Evolutionary conservation across 2,329 filamentous ascomycete genomes (phyloP).

Genomic region (Mollisiaceae sp.): DNA sequence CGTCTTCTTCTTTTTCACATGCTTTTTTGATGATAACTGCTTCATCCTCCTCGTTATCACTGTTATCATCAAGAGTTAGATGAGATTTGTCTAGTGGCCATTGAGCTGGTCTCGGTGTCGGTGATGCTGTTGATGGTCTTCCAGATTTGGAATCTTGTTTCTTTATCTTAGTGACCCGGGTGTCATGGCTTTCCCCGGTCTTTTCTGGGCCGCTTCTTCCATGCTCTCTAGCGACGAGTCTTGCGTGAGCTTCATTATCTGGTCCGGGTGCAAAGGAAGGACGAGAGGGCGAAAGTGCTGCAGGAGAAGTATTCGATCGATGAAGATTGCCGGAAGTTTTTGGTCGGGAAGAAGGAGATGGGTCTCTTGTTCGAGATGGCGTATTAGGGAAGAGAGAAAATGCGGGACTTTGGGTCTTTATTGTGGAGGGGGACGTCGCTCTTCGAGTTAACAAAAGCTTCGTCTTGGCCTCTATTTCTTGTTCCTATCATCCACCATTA

Average conservation of each 20-base stretch:
- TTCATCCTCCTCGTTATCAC: conserved; percentile 18
- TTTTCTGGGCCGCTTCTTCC: neutral
- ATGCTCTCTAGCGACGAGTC: conserved; percentile 22
- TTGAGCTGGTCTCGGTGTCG: conserved; percentile 13
- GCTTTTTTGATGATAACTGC: conserved; percentile 12
- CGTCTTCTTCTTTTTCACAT: conserved; percentile 23
- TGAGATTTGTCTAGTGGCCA: conserved; percentile 35
- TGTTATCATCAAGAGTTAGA: conserved; percentile 31
- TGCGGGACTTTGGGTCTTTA: conserved; percentile 48
- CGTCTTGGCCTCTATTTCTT: conserved; percentile 41
- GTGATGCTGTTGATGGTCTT: conserved; percentile 13
- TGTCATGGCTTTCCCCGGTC: neutral
- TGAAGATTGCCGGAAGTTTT: conserved; percentile 32
- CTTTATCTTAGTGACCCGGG: neutral
- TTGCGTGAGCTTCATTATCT: conserved; percentile 33
- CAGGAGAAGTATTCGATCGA: conserved; percentile 62
- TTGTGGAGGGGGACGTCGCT: conserved; percentile 55
- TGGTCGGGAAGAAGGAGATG: conserved; percentile 22
- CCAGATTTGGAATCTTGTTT: neutral
- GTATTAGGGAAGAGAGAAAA: conserved; percentile 46
- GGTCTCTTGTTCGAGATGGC: conserved; percentile 29
- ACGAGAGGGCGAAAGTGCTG: conserved; percentile 53
- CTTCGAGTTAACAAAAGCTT: conserved; percentile 46
- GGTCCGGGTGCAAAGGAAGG: conserved; percentile 32
- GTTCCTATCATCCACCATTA: conserved; percentile 42